Base-by-base conservation (phyloP, 441 rosid genomes). In the Pelargonium australe region DNA sequence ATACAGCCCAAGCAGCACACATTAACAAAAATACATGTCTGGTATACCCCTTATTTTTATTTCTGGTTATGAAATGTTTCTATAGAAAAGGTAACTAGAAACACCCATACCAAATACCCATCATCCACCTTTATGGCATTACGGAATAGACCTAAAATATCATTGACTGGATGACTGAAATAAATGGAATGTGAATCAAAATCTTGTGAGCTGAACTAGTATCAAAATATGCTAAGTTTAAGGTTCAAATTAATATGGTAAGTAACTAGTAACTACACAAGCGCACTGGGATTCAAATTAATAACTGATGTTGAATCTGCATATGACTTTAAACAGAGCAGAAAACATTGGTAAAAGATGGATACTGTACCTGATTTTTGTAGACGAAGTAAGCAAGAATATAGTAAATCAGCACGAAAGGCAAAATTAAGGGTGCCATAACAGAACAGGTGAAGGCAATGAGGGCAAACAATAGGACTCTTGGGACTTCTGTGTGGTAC, bases 371-470 rank as follows among this genome's bases (percentile, higher is more conserved):
- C 97, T 95, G 99, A 71, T 95, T 91, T 71, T 85, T 81, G 76
- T 91, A 95, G 58, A 95, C 85, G 13, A 95, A 89, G 79, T 78
- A 88, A 31, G 90, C 97, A 61, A 90, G 77, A 10, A 77, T 69
- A 63, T 87, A 95, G 86, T 91, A 91, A 74, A 85, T 68, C 70
- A 95, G 80, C 86, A 95, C 73, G 63, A 91, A 83, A 11, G 96
- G 99, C 73, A 95, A 79, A 68, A 95, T 85, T 43, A 95, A 80
- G 57, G 99, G 99, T 66, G 95, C 94, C 80, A 90, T 75, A 76
- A 91, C 78, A 19, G 97, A 78, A 80, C 87, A 89, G 63, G 88
- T 86, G 87, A 91, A 91, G 75, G 97, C 99, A 9, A 95, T 68
- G 70, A 89, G 89, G 65, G 94, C 91, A 71, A 95, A 90, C 63